phyloP scores from a whole-genome alignment of 116 monocot genomes.

The Phalaenopsis hybrid region DNA sequence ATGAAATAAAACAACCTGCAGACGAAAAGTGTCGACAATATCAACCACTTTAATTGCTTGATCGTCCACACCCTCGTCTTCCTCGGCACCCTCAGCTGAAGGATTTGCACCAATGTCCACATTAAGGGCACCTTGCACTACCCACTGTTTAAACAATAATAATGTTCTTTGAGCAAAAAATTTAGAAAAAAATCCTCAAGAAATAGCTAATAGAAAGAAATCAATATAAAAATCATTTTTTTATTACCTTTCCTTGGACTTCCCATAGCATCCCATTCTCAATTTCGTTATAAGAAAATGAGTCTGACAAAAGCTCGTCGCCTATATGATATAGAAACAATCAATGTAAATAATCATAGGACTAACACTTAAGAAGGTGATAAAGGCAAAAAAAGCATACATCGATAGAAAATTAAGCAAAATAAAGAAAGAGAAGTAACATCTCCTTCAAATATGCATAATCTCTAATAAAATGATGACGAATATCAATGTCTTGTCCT shows the following conservation, averaged over 20 bases:
- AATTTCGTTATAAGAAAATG: conserved; percentile 71
- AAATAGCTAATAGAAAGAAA: neutral
- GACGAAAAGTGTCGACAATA: conserved; percentile 81
- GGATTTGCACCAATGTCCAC: conserved; percentile 94
- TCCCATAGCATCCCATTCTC: conserved; percentile 94
- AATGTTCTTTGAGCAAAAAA: neutral
- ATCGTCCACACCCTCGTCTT: conserved; percentile 84
- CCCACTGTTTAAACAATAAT: conserved; percentile 46
- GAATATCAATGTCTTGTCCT: too few relatives aligned
- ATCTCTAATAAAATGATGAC: too few relatives aligned
- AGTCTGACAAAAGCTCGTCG: conserved; percentile 95
- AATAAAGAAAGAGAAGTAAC: too few relatives aligned
- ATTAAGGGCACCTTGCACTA: conserved; percentile 66
- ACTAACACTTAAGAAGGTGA: neutral
- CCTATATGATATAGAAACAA: conserved; percentile 19
- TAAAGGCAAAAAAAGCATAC: too few relatives aligned
- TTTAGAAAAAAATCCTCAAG: too few relatives aligned
- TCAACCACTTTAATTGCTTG: conserved; percentile 76
- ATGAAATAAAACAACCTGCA: conserved; percentile 46
- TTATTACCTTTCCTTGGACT: conserved; percentile 84
- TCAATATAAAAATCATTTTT: neutral
- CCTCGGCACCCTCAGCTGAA: conserved; percentile 80
- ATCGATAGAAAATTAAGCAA: too few relatives aligned
- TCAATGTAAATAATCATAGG: neutral
- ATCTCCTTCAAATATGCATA: too few relatives aligned